Evolutionary conservation across 495 filamentous ascomycete genomes (phyloP), one percentile per base, ranked within the genome.

Genomic region (Xylaria sp.): DNA sequence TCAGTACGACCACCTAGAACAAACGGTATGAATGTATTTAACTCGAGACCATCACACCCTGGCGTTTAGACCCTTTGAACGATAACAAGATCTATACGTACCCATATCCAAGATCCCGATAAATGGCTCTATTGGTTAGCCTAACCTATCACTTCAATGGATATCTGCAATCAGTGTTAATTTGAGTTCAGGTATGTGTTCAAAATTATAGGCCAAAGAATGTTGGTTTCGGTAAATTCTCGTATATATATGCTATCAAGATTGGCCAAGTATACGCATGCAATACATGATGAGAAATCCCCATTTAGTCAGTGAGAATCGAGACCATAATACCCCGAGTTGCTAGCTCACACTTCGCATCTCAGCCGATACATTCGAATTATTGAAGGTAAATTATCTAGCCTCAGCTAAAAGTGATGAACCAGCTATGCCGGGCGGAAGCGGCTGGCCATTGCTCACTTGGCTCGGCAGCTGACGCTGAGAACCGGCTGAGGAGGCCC

Each of bases 401-500:
- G 33, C 33, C 33, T 40, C 17, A 21, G 33, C 19, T 37, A 12
- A 31, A 14, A 59, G 57, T 12, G 57, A 59, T 12, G 57, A 59
- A 59, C 33, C 0, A 59, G 7, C 19, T 21, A 35, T n/a, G 7
- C n/a, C 33, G 17, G 57, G 33, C 2, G 15, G 33, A 8, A n/a
- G 33, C 8, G 33, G 14, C 8, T 15, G 21, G 19, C 11, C 0
- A 14, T 50, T 14, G 52, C 53, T 46, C 57, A 77, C 0, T 66
- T 41, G 37, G 73, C 73, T 4, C 68, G 57, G 72, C 77, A 79
- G 63, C 67, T 74, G 46, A 79, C 75, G 50, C 74, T 75, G 65
- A 72, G 68, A 40, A 79, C 72, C 14, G 72, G 75, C 69, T 76
- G 74, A n/a, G 77, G 77, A 2, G 77, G 77, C 3, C 77, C 76